Base-by-base conservation (phyloP, 2,329 filamentous ascomycete genomes). In the Diaporthe citri region DNA sequence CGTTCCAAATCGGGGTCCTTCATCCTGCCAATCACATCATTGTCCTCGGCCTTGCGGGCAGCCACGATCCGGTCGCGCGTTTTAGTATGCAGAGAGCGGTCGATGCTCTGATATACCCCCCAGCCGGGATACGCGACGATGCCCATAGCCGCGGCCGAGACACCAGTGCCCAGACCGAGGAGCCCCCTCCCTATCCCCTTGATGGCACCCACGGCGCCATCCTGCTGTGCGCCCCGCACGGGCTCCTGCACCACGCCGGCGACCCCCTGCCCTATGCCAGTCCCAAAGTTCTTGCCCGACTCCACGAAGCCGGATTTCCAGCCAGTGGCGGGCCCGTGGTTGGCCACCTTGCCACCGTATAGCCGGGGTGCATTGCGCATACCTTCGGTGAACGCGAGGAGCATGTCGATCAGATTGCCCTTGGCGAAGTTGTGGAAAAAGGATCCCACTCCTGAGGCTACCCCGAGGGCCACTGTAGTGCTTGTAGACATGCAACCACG, bases 381-480 rank as follows among this genome's bases (percentile, higher is more conserved):
- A 3, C 59, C 59, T 62, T 62, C 59, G 7, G 39, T 46, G 39
- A 62, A 62, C 1, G 59, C 59, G 25, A 62, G 59, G 39, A 39
- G 59, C 59, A 62, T 46, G 25, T 62, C 59, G 25, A 62, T 43
- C n/a, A 62, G 59, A 7, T 31, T 43, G 3, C 59, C 59, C 25
- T 62, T 62, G 59, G 59, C 59, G 39, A 62, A 62, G 4, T 62
- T 62, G 39, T 62, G 59, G n/a, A 62, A 46, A 3, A 62, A 46
- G 0, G 59, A 62, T 7, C 59, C 59, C 10, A 62, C 59, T 1
- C 59, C 59, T 0, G 59, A 62, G 6, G 59, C 59, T 13, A 62
- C 36, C 39, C 59, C 39, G 2, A 12, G n/a, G 8, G 39, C 59
- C 12, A 62, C 17, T 4, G 39, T 25, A 28, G 39, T 25, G 39